Percentiles rank a stretch among this genome's conserved stretches.
Evolutionary conservation across 345 rosid genomes (phyloP).

Genomic region (Linum tenue): DNA sequence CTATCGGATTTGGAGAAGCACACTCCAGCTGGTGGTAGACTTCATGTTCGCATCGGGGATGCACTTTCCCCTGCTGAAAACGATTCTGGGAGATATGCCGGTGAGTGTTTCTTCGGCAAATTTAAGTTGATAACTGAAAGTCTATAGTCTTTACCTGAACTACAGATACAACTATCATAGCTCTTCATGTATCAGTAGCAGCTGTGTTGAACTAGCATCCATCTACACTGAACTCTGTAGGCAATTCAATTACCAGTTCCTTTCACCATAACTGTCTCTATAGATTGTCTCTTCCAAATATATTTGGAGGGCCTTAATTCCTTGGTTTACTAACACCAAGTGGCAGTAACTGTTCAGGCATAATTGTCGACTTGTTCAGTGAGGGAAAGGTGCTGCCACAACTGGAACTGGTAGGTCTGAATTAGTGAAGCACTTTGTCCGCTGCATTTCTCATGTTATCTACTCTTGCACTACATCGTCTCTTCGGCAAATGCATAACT

Average conservation of each 20-base stretch:
- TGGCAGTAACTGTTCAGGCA: conserved; percentile 32
- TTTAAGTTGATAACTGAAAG: neutral
- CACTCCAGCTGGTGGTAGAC: conserved; percentile 45
- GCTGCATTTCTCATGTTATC: neutral
- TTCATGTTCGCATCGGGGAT: conserved; percentile 49
- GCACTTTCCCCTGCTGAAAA: conserved; percentile 35
- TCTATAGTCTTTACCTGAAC: neutral
- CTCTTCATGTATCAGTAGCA: neutral
- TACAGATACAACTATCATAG: neutral
- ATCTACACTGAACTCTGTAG: neutral
- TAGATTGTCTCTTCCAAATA: neutral
- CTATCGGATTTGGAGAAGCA: conserved; percentile 56
- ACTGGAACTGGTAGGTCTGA: conserved; percentile 50
- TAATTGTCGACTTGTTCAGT: conserved; percentile 61
- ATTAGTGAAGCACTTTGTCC: neutral
- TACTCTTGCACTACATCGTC: too few species aligned
- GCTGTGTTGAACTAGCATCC: neutral
- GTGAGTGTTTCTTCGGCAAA: conserved; percentile 23
- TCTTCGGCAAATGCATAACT: too few species aligned
- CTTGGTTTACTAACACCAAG: conserved; percentile 13
- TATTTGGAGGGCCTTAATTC: neutral
- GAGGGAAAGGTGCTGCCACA: conserved; percentile 59
- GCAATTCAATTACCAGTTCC: neutral
- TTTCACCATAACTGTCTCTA: neutral
- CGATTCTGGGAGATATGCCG: conserved; percentile 46